phyloP scores from a whole-genome alignment of 352 stramenopile genomes.

The Phytophthora ramorum region DNA sequence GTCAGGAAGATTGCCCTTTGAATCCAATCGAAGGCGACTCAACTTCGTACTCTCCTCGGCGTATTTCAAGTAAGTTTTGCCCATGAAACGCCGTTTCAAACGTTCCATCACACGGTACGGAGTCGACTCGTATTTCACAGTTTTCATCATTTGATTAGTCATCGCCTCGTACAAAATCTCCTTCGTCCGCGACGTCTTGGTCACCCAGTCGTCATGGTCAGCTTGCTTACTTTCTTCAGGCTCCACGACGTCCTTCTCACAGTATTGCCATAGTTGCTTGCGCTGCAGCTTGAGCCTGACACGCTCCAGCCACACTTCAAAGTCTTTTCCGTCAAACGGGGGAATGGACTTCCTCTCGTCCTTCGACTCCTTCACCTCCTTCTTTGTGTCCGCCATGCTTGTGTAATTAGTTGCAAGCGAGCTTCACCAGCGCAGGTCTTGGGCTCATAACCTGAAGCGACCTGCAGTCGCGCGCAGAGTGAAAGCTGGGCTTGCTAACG shows the following conservation, averaged over 20 bases:
- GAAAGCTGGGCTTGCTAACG: too few relatives aligned
- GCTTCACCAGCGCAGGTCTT: not conserved
- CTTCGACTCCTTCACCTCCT: not conserved
- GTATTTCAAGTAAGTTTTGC: conserved; percentile 2
- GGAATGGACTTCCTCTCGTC: not conserved
- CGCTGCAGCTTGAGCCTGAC: not conserved
- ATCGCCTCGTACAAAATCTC: not conserved
- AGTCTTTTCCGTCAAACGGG: not conserved
- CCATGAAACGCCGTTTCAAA: not conserved
- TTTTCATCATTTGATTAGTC: conserved; percentile 1
- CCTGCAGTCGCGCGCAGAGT: too few relatives aligned
- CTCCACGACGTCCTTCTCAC: not conserved
- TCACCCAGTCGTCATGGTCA: not conserved
- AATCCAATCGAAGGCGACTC: not conserved
- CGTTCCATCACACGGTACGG: not conserved
- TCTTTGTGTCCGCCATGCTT: not conserved
- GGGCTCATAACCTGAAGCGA: conserved; percentile 6
- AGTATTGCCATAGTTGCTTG: not conserved
- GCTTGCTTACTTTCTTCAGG: not conserved
- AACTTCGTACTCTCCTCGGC: conserved; percentile 1
- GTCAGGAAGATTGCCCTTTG: not conserved
- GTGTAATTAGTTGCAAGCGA: too few relatives aligned
- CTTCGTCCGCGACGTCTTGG: not conserved
- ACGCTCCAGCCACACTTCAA: not conserved
- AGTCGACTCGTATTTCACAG: conserved; percentile 3